Percentiles rank a stretch among this genome's conserved stretches.
phyloP scores from a whole-genome alignment of 2,329 filamentous ascomycete genomes.

The Talaromyces sp. region DNA sequence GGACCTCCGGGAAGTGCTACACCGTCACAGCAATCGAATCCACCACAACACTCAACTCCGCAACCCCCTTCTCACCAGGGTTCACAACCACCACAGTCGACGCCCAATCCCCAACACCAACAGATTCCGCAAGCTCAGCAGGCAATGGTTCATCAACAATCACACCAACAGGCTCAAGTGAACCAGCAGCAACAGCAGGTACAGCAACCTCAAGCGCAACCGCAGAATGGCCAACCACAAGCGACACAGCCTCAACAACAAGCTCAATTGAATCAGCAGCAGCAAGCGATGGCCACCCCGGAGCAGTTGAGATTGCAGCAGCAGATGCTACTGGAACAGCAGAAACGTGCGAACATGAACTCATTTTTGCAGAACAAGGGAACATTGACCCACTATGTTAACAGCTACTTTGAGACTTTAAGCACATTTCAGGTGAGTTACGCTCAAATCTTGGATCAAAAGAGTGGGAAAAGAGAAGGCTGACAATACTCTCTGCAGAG shows the following conservation, averaged over 20 bases:
- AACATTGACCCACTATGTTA: slow-evolving; percentile 50
- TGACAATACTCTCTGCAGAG: slow-evolving; percentile 38
- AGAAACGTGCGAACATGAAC: slow-evolving; percentile 33
- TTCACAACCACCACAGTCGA: slow-evolving; percentile 35
- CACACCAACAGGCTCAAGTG: slow-evolving; percentile 24
- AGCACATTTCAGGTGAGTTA: slow-evolving; percentile 49
- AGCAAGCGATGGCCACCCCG: slow-evolving; percentile 38
- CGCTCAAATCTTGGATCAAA: neutral
- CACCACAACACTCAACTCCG: slow-evolving; percentile 33
- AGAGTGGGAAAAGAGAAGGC: neutral
- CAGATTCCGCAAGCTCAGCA: slow-evolving; percentile 37
- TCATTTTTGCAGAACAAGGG: slow-evolving; percentile 29
- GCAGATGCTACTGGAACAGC: slow-evolving; percentile 36
- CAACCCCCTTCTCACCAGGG: slow-evolving; percentile 34
- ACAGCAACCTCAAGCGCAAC: slow-evolving; percentile 22
- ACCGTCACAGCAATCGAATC: slow-evolving; percentile 34
- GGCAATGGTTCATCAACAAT: slow-evolving; percentile 24
- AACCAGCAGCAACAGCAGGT: slow-evolving; percentile 31
- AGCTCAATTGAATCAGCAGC: slow-evolving; percentile 27
- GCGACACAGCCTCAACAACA: slow-evolving; percentile 10
- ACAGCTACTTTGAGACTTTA: slow-evolving; percentile 56
- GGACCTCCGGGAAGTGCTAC: slow-evolving; percentile 38
- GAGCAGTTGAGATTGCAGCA: slow-evolving; percentile 42
- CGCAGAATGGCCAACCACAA: slow-evolving; percentile 7
- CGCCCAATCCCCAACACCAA: slow-evolving; percentile 39